Evolutionary conservation across 2,329 filamentous ascomycete genomes (phyloP).

Genomic region (Aspergillus aculeatus): DNA sequence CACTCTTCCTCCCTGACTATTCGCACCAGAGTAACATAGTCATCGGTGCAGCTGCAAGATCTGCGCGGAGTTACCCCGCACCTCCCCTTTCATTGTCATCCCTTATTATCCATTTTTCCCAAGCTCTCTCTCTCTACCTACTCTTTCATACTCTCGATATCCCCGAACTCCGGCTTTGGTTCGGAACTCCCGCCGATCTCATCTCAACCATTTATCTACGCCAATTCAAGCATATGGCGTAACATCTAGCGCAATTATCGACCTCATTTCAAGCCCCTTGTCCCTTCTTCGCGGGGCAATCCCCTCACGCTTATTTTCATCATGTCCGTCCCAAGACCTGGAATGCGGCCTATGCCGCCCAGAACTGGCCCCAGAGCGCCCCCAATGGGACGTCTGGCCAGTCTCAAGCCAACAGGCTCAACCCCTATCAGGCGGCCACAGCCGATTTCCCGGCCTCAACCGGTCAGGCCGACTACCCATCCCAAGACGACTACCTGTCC

Average conservation of each 20-base stretch:
- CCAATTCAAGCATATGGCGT: neutral
- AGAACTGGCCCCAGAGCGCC: slow-evolving; percentile 26
- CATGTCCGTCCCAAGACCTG: slow-evolving; percentile 37
- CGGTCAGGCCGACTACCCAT: slow-evolving; percentile 34
- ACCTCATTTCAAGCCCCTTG: too few relatives aligned
- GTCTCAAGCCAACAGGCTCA: slow-evolving; percentile 38
- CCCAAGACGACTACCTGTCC: slow-evolving; percentile 44
- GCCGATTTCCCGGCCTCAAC: slow-evolving; percentile 30
- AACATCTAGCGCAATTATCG: neutral
- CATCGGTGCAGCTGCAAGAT: neutral
- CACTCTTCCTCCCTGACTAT: neutral
- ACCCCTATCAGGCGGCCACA: slow-evolving; percentile 41
- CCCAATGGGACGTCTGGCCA: slow-evolving; percentile 39
- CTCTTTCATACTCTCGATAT: neutral
- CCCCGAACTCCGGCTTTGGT: neutral
- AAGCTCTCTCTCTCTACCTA: neutral
- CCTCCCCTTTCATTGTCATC: neutral
- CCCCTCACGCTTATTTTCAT: neutral
- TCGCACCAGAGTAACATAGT: neutral
- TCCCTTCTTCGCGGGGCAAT: too few relatives aligned
- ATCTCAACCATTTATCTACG: neutral
- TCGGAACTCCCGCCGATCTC: neutral
- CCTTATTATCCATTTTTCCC: neutral
- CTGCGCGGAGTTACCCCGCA: neutral
- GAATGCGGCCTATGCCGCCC: slow-evolving; percentile 33